Percentiles rank a stretch among this genome's conserved stretches.
Evolutionary conservation across 306 rosid genomes (phyloP).

Genomic region (Acacia confusa): DNA sequence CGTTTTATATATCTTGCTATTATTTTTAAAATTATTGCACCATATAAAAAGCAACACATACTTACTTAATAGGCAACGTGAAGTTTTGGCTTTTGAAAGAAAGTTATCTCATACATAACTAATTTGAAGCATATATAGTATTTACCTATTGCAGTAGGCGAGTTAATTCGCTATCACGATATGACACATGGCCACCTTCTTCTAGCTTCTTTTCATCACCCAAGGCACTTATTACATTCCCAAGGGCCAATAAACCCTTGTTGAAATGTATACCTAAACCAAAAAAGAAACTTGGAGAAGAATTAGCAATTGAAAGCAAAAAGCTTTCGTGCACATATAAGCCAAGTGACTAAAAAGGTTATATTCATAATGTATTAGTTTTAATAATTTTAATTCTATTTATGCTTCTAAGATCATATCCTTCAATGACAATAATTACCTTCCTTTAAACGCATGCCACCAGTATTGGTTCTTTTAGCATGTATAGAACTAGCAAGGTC

Average conservation of each 20-base stretch:
- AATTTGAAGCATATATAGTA: background rate
- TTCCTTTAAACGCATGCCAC: slow-evolving; percentile 95
- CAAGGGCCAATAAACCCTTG: slow-evolving; percentile 88
- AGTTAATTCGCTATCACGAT: slow-evolving; percentile 93
- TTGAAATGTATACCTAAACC: slow-evolving; percentile 88
- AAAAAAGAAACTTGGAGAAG: background rate
- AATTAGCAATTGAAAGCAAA: background rate
- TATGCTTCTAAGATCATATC: background rate
- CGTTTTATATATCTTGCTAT: background rate
- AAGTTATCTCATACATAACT: background rate
- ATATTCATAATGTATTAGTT: background rate
- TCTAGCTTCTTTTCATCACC: slow-evolving; percentile 93
- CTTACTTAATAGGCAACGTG: background rate
- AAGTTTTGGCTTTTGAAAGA: background rate
- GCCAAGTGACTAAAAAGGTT: background rate
- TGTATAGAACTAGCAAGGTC: slow-evolving; percentile 97
- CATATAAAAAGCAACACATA: background rate
- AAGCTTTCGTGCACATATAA: slow-evolving; percentile 11
- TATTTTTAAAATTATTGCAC: slow-evolving; percentile 9
- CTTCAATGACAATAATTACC: slow-evolving; percentile 51
- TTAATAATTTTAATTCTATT: background rate
- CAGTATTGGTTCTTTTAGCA: slow-evolving; percentile 94
- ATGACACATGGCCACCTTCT: slow-evolving; percentile 97
- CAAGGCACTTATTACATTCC: slow-evolving; percentile 92
- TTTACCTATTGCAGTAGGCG: slow-evolving; percentile 88